Conservation (phyloP, 2,329 filamentous ascomycete genomes). For the Teratosphaeriaceae sp. region DNA sequence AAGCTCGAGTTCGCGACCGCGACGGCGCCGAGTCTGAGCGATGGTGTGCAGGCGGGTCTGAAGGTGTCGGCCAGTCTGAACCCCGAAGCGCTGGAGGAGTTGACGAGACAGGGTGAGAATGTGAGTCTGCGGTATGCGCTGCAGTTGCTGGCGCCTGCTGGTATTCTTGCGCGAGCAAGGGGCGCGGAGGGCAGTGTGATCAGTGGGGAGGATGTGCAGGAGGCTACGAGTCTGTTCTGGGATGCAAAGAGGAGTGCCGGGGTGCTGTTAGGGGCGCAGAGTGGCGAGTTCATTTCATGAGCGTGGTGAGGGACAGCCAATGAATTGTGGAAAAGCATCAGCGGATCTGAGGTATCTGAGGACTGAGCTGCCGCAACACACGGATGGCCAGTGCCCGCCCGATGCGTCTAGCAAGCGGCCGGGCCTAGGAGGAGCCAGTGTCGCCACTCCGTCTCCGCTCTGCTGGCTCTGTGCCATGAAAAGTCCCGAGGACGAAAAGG, state of each 20-base stretch:
- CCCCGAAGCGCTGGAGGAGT: constrained; percentile 77
- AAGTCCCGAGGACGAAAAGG: too few species aligned
- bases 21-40: constrained; percentile 27
- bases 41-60: constrained; percentile 35
- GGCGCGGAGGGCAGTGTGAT: constrained; percentile 35
- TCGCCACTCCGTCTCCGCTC: too few species aligned
- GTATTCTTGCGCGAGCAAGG: constrained; percentile 76
- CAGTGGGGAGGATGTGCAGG: constrained; percentile 50
- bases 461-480: too few species aligned
- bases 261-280: constrained; percentile 22
- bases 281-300: constrained; percentile 29
- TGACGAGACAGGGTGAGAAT: constrained; percentile 77
- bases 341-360: too few species aligned
- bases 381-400: too few species aligned
- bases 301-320: too few species aligned
- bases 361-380: too few species aligned
- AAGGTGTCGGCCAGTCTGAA: constrained; percentile 75
- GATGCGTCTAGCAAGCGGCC: too few species aligned
- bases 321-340: too few species aligned
- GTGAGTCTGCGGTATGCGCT: constrained; percentile 90
- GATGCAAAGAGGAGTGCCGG: constrained; percentile 44
- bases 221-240: constrained; percentile 42
- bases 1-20: constrained; percentile 31
- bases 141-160: constrained; percentile 82
- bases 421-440: too few species aligned